Percentiles rank a stretch among this genome's conserved stretches.
phyloP scores from a whole-genome alignment of 768 basidiomycete genomes.

The Dacryopinax primogenitus region DNA sequence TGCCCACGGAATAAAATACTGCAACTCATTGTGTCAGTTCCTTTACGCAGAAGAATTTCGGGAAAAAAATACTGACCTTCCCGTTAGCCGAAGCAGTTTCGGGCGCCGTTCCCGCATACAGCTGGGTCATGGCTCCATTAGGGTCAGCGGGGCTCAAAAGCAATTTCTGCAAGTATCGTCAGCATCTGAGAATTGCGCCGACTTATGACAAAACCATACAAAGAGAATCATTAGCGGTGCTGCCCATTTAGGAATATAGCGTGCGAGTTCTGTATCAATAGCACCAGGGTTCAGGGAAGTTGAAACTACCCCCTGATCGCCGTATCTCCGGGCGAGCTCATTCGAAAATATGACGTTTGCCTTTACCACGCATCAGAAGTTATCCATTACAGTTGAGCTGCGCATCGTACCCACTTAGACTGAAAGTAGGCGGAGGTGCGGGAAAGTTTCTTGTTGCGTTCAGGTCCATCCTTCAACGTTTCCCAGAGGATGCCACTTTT shows the following conservation, averaged over 20 bases:
- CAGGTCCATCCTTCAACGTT: not conserved
- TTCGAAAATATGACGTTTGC: conserved; percentile 18
- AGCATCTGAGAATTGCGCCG: not conserved
- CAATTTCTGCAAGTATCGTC: not conserved
- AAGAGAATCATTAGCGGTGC: not conserved
- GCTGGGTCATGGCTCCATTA: conserved; percentile 33
- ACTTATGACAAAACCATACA: not conserved
- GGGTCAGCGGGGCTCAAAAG: not conserved
- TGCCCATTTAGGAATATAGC: not conserved
- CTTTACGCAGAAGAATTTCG: not conserved
- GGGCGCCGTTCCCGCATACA: conserved; percentile 35
- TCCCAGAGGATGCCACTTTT: conserved; percentile 6
- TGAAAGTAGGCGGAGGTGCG: not conserved
- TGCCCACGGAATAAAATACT: conserved; percentile 44
- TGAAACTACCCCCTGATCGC: conserved; percentile 15
- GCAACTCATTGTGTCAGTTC: not conserved
- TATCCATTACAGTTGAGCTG: not conserved
- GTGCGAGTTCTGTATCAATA: not conserved
- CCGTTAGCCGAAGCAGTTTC: conserved; percentile 32
- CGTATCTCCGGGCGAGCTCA: conserved; percentile 13
- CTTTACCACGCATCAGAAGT: conserved; percentile 1
- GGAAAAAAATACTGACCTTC: conserved; percentile 24
- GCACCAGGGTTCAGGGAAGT: no score
- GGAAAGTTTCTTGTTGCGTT: not conserved
- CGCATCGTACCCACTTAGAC: conserved; percentile 5